phyloP scores from a whole-genome alignment of 2,329 filamentous ascomycete species.

The Trichophyton mentagrophytes region DNA sequence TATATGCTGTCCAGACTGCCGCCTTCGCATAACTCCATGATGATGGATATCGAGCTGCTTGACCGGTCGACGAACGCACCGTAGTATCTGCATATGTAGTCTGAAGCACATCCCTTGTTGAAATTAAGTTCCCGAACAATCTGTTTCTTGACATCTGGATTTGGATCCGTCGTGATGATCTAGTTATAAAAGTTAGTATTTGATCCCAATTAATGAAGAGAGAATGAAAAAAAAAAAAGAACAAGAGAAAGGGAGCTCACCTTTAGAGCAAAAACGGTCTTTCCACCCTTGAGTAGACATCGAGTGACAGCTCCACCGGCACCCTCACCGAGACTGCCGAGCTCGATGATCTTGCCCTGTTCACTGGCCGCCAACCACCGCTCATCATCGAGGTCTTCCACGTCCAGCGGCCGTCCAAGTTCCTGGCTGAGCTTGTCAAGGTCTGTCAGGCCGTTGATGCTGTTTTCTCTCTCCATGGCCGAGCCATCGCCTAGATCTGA shows the following conservation, averaged over 20 bases:
- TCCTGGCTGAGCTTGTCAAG: constrained; percentile 73
- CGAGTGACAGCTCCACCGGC: constrained; percentile 90
- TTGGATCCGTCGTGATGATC: constrained; percentile 97
- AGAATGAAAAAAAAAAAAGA: neutral
- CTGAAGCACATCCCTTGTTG: constrained; percentile 92
- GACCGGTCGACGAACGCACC: constrained; percentile 92
- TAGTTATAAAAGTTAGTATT: constrained; percentile 27
- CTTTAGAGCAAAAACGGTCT: constrained; percentile 93
- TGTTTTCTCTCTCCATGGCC: constrained; percentile 71
- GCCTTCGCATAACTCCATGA: constrained; percentile 98
- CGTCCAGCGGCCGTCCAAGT: constrained; percentile 70
- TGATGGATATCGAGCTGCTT: constrained; percentile 94
- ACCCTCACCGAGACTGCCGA: constrained; percentile 84
- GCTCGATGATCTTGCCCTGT: constrained; percentile 74
- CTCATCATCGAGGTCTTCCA: constrained; percentile 88
- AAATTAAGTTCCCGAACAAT: constrained; percentile 93
- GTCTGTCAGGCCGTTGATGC: constrained; percentile 60
- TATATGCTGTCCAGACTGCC: constrained; percentile 95
- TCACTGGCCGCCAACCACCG: constrained; percentile 88
- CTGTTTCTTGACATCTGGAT: constrained; percentile 96
- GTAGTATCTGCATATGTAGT: constrained; percentile 95
- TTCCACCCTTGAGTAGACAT: constrained; percentile 77
- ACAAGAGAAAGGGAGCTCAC: constrained; percentile 36
- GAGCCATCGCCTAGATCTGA: constrained; percentile 66
- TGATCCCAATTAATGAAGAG: no score